Conservation (phyloP, 257 asterid species). For the Knoxia roxburghii region DNA sequence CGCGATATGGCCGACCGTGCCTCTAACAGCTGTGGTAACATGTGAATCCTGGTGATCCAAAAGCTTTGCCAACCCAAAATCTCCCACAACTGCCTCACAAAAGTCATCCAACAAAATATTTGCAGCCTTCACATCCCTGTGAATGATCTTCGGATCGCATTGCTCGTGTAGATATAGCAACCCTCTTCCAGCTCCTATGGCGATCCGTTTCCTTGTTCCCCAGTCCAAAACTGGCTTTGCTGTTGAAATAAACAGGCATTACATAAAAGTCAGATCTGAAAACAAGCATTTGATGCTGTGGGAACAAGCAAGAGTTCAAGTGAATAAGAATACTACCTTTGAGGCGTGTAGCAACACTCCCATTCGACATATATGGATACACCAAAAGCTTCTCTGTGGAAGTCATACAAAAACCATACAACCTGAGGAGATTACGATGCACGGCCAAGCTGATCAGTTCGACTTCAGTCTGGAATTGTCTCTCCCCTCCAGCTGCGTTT, state of each 20-base stretch:
- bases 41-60: constrained; percentile 91
- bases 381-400: constrained; percentile 76
- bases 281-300: background rate
- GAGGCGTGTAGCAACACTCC: constrained; percentile 97
- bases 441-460: constrained; percentile 96
- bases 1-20: constrained; percentile 97
- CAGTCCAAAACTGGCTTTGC: constrained; percentile 88
- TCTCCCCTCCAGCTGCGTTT: constrained; percentile 66
- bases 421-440: constrained; percentile 84
- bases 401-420: constrained; percentile 87
- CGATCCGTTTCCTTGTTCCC: constrained; percentile 77
- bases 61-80: constrained; percentile 95
- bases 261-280: background rate
- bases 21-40: constrained; percentile 96
- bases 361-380: constrained; percentile 93
- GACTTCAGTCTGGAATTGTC: constrained; percentile 90
- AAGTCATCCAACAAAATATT: constrained; percentile 84
- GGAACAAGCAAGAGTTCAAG: background rate
- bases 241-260: constrained; percentile 21
- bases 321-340: constrained; percentile 41
- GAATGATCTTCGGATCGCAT: constrained; percentile 97
- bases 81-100: constrained; percentile 98
- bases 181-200: constrained; percentile 92
- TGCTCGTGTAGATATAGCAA: constrained; percentile 89
- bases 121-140: constrained; percentile 97